Conservation (phyloP, 441 rosid genomes). For the Gossypium lobatum region DNA sequence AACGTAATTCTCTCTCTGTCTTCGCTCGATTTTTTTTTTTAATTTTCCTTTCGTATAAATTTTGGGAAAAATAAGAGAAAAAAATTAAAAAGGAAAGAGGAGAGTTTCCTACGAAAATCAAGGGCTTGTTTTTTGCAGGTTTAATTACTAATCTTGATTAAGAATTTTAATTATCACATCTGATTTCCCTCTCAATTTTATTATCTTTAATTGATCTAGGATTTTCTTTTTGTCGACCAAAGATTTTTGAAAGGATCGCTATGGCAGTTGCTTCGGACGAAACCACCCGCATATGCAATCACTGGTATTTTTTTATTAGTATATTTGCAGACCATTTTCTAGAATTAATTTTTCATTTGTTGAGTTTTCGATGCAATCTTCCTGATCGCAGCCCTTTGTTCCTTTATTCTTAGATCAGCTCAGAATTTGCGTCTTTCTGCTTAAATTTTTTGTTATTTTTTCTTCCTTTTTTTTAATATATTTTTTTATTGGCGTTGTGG, state of each 20-base stretch:
- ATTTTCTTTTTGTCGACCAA: neutral
- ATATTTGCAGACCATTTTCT: neutral
- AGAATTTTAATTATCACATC: neutral
- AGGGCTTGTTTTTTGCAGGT: constrained; percentile 2
- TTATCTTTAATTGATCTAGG: neutral
- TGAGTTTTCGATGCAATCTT: neutral
- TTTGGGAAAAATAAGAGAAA: neutral
- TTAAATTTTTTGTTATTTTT: neutral
- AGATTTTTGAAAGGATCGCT: constrained; percentile 20
- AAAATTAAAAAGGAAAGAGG: neutral
- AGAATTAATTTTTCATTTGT: neutral
- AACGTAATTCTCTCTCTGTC: neutral
- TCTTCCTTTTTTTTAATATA: neutral
- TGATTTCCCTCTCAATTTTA: neutral
- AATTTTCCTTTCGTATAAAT: neutral
- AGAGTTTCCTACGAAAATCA: constrained; percentile 10
- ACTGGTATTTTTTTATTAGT: constrained; percentile 43
- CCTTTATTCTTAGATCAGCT: neutral
- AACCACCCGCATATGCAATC: constrained; percentile 57
- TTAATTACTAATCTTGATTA: neutral
- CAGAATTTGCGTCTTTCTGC: neutral
- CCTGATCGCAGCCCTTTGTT: neutral
- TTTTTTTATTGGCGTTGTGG: neutral
- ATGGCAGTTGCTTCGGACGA: constrained; percentile 67
- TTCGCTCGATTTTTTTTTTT: neutral